These are phyloP conservation scores for Bacidia rubella DNA, from an alignment of 495 filamentous ascomycete genomes.

Conservation along the genomic window DNA sequence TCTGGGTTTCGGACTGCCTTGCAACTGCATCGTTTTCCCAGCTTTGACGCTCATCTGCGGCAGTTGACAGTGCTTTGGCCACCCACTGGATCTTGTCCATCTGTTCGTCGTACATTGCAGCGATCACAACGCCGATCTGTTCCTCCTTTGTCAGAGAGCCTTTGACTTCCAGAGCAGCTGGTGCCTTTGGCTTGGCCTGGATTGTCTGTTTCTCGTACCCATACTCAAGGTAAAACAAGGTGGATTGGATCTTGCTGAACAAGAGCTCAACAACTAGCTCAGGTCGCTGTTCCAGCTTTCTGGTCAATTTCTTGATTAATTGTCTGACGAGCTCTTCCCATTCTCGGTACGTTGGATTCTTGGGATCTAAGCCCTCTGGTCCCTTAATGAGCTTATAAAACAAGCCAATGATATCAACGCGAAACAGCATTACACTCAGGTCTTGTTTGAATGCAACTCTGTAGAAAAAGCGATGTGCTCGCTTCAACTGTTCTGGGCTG, in stretches of 20 bases:
- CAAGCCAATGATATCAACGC: slow-evolving; percentile 77
- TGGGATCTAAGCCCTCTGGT: slow-evolving; percentile 56
- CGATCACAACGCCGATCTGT: slow-evolving; percentile 66
- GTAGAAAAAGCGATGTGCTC: slow-evolving; percentile 90
- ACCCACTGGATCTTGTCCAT: slow-evolving; percentile 69
- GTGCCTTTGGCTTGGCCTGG: slow-evolving; percentile 43
- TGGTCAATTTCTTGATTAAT: slow-evolving; percentile 56
- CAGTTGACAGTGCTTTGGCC: slow-evolving; percentile 50
- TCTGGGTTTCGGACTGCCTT: slow-evolving; percentile 13
- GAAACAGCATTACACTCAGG: slow-evolving; percentile 73
- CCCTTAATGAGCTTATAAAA: slow-evolving; percentile 91
- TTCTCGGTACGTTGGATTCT: slow-evolving; percentile 55
- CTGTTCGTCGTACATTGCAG: slow-evolving; percentile 63
- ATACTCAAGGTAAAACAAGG: slow-evolving; percentile 74
- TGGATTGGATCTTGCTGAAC: slow-evolving; percentile 82
- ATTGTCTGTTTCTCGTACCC: slow-evolving; percentile 73
- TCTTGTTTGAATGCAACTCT: slow-evolving; percentile 90
- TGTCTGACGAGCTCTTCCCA: slow-evolving; percentile 87
- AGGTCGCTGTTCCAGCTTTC: slow-evolving; percentile 71
- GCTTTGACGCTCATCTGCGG: slow-evolving; percentile 56
- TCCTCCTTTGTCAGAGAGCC: slow-evolving; percentile 48
- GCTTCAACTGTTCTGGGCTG: slow-evolving; percentile 69
- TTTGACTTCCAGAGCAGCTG: slow-evolving; percentile 70
- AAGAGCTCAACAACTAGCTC: slow-evolving; percentile 77
- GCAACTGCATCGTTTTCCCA: slow-evolving; percentile 66